phyloP scores from a whole-genome alignment of 163 green algal species.

The Prototheca stagnorum region DNA sequence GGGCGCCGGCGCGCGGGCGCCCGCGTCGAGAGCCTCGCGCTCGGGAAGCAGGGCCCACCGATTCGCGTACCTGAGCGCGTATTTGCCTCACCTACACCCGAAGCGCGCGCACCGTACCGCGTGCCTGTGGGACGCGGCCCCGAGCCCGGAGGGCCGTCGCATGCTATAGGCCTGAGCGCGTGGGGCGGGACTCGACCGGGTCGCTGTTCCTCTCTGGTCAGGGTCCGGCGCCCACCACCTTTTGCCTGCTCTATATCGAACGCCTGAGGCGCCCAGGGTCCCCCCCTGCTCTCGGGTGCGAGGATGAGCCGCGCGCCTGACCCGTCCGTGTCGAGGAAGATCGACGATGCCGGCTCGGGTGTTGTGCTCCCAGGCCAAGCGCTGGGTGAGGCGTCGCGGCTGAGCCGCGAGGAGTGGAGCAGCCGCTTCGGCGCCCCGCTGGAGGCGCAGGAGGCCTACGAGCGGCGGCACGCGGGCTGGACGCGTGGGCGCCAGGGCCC shows the following conservation, averaged over 20 bases:
- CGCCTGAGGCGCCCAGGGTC: too few relatives aligned
- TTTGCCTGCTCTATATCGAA: constrained; percentile 3
- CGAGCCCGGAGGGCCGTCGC: neutral
- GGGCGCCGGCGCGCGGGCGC: too few relatives aligned
- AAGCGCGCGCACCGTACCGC: too few relatives aligned
- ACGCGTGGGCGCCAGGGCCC: neutral
- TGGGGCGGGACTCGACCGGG: neutral
- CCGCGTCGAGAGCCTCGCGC: too few relatives aligned
- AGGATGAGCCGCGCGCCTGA: constrained; percentile 9
- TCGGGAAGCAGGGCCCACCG: too few relatives aligned
- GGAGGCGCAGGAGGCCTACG: neutral
- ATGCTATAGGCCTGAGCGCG: neutral
- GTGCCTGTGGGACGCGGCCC: too few relatives aligned
- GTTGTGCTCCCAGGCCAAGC: neutral
- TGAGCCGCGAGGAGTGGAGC: neutral
- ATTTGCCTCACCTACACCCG: too few relatives aligned
- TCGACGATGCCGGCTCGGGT: constrained; percentile 8
- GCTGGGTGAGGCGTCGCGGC: neutral
- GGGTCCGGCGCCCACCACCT: neutral
- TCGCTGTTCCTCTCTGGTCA: neutral
- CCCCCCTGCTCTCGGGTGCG: too few relatives aligned
- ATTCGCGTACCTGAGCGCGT: too few relatives aligned
- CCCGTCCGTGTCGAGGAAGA: constrained; percentile 2
- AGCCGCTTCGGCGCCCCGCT: neutral
- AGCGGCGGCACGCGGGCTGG: neutral